Percentiles rank a stretch among this genome's conserved stretches.
Evolutionary conservation across 2,329 filamentous ascomycete genomes (phyloP).

Genomic region (Parafenestella ontariensis): DNA sequence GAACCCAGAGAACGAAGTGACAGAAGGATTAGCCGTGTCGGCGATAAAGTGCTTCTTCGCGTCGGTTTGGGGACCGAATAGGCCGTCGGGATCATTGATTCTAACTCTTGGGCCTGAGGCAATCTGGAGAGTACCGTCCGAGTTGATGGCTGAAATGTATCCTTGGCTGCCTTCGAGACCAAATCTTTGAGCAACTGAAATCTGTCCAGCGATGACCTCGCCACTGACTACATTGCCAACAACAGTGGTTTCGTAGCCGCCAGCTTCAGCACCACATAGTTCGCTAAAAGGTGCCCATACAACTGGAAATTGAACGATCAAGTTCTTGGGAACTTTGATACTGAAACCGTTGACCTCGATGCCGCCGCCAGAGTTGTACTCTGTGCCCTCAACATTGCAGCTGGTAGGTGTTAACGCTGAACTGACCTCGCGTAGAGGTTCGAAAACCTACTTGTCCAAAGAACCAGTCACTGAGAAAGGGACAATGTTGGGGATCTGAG

Average conservation of each 20-base stretch:
- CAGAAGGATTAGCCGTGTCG: slow-evolving; percentile 58
- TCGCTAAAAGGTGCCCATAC: slow-evolving; percentile 53
- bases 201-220: slow-evolving; percentile 49
- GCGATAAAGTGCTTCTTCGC: slow-evolving; percentile 53
- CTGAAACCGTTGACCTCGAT: slow-evolving; percentile 56
- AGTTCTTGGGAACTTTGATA: slow-evolving; percentile 58
- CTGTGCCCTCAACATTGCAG: slow-evolving; percentile 26
- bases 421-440: neutral
- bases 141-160: slow-evolving; percentile 45
- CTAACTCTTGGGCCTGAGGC: slow-evolving; percentile 46
- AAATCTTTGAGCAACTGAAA: slow-evolving; percentile 47
- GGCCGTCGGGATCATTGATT: slow-evolving; percentile 57
- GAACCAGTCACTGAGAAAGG: slow-evolving; percentile 37
- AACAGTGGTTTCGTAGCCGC: slow-evolving; percentile 40
- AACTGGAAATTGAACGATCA: slow-evolving; percentile 59
- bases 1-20: slow-evolving; percentile 59
- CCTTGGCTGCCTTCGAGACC: slow-evolving; percentile 47
- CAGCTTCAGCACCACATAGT: slow-evolving; percentile 31
- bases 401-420: slow-evolving; percentile 14
- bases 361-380: slow-evolving; percentile 55
- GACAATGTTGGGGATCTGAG: slow-evolving; percentile 31
- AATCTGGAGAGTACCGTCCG: slow-evolving; percentile 48
- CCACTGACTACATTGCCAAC: slow-evolving; percentile 50
- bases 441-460: slow-evolving; percentile 33
- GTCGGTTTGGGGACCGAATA: slow-evolving; percentile 43